Conservation (phyloP, 169 alveolate genomes). For the Eimeria zaria region DNA sequence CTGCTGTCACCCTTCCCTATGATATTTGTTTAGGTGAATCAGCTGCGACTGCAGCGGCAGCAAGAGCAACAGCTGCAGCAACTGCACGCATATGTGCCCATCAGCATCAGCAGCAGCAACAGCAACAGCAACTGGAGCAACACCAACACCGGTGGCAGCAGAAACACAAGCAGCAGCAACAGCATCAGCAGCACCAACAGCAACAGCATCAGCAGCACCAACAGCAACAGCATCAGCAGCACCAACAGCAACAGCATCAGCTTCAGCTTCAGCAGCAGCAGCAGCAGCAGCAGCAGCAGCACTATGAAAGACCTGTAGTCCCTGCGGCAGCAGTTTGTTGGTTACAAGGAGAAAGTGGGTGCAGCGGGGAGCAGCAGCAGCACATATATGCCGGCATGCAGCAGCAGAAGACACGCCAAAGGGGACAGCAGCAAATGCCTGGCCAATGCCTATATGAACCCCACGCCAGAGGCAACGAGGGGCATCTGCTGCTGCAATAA, state of each 20-base stretch:
- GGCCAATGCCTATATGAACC: constrained; percentile 4
- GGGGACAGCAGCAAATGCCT: constrained; percentile 33
- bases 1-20: no score
- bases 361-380: constrained; percentile 62
- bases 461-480: not conserved
- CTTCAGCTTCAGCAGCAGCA: constrained; percentile 20
- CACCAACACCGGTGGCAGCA: not conserved
- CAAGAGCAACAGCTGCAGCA: not conserved
- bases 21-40: no score
- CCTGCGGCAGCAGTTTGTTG: constrained; percentile 17
- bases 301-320: not conserved
- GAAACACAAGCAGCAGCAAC: not conserved
- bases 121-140: not conserved
- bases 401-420: constrained; percentile 39
- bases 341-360: not conserved
- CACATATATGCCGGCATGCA: constrained; percentile 25
- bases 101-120: not conserved
- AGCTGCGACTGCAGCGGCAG: no score
- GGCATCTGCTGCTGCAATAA: not conserved
- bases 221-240: constrained; percentile 14
- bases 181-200: no score
- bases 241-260: not conserved
- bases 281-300: constrained; percentile 38
- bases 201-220: not conserved
- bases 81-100: no score